phyloP scores from a whole-genome alignment of 2,329 filamentous ascomycete species.

The Arthrinium phaeospermum region DNA sequence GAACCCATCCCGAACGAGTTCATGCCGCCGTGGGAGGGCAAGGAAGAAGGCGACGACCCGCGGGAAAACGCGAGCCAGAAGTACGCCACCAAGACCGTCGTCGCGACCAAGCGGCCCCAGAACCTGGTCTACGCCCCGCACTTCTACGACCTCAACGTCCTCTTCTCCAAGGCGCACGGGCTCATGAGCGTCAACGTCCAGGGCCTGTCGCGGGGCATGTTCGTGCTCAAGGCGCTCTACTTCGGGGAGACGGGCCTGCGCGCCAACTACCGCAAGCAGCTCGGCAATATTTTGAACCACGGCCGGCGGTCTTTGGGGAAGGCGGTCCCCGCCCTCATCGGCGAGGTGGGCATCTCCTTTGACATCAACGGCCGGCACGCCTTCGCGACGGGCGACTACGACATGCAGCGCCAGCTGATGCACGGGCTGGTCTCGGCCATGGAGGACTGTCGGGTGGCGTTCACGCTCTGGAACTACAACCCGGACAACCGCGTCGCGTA shows the following conservation, averaged over 20 bases:
- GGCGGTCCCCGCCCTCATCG: slow-evolving; percentile 43
- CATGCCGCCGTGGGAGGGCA: slow-evolving; percentile 43
- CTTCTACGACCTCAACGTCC: slow-evolving; percentile 49
- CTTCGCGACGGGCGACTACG: slow-evolving; percentile 45
- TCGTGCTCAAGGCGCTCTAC: slow-evolving; percentile 47
- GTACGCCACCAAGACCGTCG: slow-evolving; percentile 37
- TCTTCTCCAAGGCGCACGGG: slow-evolving; percentile 44
- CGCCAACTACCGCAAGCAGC: slow-evolving; percentile 46
- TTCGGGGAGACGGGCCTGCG: slow-evolving; percentile 44
- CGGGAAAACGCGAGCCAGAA: slow-evolving; percentile 23
- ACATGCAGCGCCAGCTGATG: slow-evolving; percentile 46
- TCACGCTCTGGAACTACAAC: slow-evolving; percentile 49
- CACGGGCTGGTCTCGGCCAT: slow-evolving; percentile 46
- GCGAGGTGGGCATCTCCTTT: slow-evolving; percentile 48
- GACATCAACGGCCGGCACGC: slow-evolving; percentile 45
- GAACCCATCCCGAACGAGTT: slow-evolving; percentile 50
- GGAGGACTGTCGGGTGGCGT: slow-evolving; percentile 44
- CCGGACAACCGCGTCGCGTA: slow-evolving; percentile 45
- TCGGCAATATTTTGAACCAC: slow-evolving; percentile 43
- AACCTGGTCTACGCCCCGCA: slow-evolving; percentile 49
- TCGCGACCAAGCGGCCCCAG: slow-evolving; percentile 34
- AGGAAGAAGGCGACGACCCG: slow-evolving; percentile 16
- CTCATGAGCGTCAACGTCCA: slow-evolving; percentile 49
- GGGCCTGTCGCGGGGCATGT: slow-evolving; percentile 45
- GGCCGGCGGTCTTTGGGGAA: slow-evolving; percentile 40